A percentile compares a stretch with the other conserved stretches of the same genome.
phyloP scores from a whole-genome alignment of 2,329 filamentous ascomycete genomes.

The Scedosporium minutisporum region DNA sequence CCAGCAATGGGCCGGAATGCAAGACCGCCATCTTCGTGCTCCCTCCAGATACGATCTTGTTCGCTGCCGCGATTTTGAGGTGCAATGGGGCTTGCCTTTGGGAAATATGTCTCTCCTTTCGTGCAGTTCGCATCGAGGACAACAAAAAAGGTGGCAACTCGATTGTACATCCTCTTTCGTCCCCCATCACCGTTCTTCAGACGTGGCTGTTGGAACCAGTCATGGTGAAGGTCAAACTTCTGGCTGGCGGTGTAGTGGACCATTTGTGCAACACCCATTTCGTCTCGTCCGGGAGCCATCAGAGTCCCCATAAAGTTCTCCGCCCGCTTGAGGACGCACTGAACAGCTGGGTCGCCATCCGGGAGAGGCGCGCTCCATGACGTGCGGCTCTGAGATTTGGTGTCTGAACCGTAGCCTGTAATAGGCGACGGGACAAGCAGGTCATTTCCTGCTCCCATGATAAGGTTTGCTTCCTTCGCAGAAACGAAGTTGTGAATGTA shows the following conservation, averaged over 20 bases:
- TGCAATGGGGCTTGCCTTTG: conserved; percentile 16
- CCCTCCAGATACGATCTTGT: conserved; percentile 17
- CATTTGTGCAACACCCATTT: conserved; percentile 31
- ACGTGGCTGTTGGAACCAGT: conserved; percentile 23
- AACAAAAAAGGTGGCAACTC: conserved; percentile 30
- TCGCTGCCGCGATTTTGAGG: neutral
- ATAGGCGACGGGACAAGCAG: conserved; percentile 25
- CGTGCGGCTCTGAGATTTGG: conserved; percentile 21
- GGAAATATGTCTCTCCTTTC: conserved; percentile 31
- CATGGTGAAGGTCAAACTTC: conserved; percentile 28
- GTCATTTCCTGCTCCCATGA: neutral
- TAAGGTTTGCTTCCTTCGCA: conserved; percentile 18
- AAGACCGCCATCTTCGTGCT: conserved; percentile 23
- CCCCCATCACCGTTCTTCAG: neutral
- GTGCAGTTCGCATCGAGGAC: conserved; percentile 27
- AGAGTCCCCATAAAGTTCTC: conserved; percentile 26
- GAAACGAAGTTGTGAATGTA: conserved; percentile 31
- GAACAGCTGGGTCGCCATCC: conserved; percentile 22
- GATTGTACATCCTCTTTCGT: conserved; percentile 16
- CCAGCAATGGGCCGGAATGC: conserved; percentile 30
- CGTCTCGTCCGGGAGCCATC: conserved; percentile 24
- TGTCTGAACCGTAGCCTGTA: conserved; percentile 13
- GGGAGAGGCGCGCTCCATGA: conserved; percentile 28
- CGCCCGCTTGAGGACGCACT: conserved; percentile 26
- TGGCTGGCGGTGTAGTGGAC: conserved; percentile 29